Evolutionary conservation across 129 eudicot species (phyloP).

Genomic region (Oenanthe sinensis): DNA sequence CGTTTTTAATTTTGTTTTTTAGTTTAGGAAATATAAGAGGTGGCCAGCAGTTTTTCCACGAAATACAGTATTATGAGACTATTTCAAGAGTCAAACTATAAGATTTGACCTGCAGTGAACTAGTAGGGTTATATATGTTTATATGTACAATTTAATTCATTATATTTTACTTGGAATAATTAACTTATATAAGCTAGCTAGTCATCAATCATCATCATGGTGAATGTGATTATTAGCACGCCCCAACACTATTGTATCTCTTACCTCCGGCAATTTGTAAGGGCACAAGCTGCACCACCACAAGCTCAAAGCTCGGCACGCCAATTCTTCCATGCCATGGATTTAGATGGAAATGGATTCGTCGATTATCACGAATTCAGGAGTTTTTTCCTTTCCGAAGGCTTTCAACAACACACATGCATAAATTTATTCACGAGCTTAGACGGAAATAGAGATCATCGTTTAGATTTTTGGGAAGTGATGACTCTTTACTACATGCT

Average conservation of each 20-base stretch:
- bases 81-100: no score
- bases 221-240: no score
- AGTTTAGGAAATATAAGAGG: no score
- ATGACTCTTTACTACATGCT: constrained; percentile 44
- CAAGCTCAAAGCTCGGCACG: background rate
- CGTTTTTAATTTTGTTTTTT: no score
- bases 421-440: constrained; percentile 24
- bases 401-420: constrained; percentile 17
- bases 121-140: no score
- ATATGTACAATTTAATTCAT: no score
- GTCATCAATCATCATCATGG: no score
- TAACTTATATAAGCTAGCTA: no score
- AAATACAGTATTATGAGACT: no score
- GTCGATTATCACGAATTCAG: constrained; percentile 22
- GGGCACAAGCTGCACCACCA: background rate
- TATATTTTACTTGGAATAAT: no score
- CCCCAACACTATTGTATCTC: background rate
- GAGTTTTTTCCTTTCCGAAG: constrained; percentile 28
- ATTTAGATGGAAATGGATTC: constrained; percentile 12
- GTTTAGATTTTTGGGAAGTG: constrained; percentile 38
- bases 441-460: constrained; percentile 28
- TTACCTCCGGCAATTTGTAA: background rate
- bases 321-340: background rate
- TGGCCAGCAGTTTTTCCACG: no score
- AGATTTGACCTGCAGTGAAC: no score